Conservation (phyloP, 306 rosid species). For the Senna tora region DNA sequence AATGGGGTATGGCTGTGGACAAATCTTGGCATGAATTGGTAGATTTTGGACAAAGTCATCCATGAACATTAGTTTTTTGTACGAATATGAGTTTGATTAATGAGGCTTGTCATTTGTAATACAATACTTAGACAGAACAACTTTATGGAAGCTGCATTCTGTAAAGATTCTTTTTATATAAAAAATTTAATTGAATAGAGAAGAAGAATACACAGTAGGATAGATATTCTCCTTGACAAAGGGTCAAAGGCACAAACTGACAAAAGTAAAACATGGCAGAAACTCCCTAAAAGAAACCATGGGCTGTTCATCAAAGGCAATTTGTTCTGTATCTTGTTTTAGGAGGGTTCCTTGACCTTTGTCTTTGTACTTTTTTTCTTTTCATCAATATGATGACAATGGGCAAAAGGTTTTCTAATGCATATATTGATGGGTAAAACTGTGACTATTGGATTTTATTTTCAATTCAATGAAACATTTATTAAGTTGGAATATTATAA, state of each 20-base stretch:
- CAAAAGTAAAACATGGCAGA: not conserved
- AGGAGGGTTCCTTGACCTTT: not conserved
- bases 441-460: not conserved
- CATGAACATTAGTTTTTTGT: not conserved
- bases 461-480: constrained; percentile 1
- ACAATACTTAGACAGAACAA: not conserved
- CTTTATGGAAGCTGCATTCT: not conserved
- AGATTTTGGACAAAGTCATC: not conserved
- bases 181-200: not conserved
- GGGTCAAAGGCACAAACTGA: not conserved
- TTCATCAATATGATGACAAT: not conserved
- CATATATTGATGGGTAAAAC: not conserved
- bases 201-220: not conserved
- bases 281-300: not conserved
- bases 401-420: not conserved
- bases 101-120: not conserved
- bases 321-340: not conserved
- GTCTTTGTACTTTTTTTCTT: not conserved
- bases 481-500: not conserved
- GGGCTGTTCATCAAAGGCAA: not conserved
- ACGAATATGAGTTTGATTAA: not conserved
- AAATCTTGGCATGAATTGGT: not conserved
- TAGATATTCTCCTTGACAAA: constrained; percentile 3
- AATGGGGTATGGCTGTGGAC: not conserved
- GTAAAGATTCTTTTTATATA: not conserved